Conservation (phyloP, 176 grass and related monocot species). For the Echinochloa phyllopogon region DNA sequence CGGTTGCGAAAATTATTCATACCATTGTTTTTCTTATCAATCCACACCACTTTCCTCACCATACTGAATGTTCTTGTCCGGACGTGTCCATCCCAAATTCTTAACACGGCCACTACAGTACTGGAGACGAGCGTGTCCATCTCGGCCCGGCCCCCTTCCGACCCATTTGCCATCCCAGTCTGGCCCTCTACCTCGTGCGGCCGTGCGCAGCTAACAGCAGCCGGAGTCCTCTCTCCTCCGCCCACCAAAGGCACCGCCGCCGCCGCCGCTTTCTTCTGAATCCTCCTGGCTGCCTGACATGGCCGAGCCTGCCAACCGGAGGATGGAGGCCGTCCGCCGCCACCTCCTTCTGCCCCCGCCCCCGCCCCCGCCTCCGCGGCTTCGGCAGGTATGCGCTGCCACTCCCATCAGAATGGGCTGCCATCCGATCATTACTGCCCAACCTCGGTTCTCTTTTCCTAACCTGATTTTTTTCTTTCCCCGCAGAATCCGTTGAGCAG, state of each 20-base stretch:
- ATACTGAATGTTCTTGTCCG: too few relatives aligned
- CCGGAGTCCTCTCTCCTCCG: background rate
- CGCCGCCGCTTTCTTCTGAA: background rate
- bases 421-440: background rate
- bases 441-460: background rate
- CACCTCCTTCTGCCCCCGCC: constrained; percentile 45
- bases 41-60: too few relatives aligned
- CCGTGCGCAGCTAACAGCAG: background rate
- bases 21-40: too few relatives aligned
- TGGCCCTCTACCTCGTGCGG: background rate
- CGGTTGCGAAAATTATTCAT: too few relatives aligned
- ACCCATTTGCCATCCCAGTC: too few relatives aligned
- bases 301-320: constrained; percentile 27
- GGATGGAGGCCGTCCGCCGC: constrained; percentile 55
- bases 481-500: constrained; percentile 41
- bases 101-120: too few relatives aligned
- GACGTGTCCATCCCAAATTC: too few relatives aligned
- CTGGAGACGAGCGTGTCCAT: too few relatives aligned
- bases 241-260: background rate
- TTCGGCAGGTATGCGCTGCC: constrained; percentile 36
- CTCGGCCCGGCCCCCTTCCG: too few relatives aligned
- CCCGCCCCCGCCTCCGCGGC: background rate
- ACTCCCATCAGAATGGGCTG: background rate
- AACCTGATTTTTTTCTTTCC: background rate
- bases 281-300: background rate